Evolutionary conservation across 108 stramenopile genomes (phyloP).

Genomic region (Cyclotella sp.): DNA sequence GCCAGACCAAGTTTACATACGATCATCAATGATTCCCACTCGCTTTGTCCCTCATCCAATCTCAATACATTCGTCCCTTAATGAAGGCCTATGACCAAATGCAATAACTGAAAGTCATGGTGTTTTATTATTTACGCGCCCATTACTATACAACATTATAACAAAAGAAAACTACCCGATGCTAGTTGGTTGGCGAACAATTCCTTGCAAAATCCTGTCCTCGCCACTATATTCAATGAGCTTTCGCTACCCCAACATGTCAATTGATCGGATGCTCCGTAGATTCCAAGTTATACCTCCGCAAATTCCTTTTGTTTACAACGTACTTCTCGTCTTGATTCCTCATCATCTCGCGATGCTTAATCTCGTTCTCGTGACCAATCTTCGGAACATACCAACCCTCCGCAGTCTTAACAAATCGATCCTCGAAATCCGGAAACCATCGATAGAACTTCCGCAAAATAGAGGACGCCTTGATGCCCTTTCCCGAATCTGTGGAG

Average conservation of each 20-base stretch:
- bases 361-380: conserved; percentile 41
- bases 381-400: conserved; percentile 33
- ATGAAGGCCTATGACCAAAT: no score
- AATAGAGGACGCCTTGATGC: conserved; percentile 42
- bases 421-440: conserved; percentile 52
- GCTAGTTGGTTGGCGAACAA: no score
- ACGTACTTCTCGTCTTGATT: conserved; percentile 24
- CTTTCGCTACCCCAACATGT: background rate
- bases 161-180: no score
- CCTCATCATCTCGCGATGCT: conserved; percentile 34
- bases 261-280: background rate
- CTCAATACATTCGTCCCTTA: no score
- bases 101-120: no score
- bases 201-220: background rate
- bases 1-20: no score
- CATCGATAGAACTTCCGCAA: conserved; percentile 51
- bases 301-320: conserved; percentile 28
- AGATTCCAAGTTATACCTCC: conserved; percentile 20
- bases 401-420: conserved; percentile 33
- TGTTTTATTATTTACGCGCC: no score
- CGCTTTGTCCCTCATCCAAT: no score
- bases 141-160: no score
- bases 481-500: conserved; percentile 20
- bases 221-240: background rate
- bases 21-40: no score